phyloP scores from a whole-genome alignment of 108 stramenopile genomes.

The Stephanodiscus minutulus region DNA sequence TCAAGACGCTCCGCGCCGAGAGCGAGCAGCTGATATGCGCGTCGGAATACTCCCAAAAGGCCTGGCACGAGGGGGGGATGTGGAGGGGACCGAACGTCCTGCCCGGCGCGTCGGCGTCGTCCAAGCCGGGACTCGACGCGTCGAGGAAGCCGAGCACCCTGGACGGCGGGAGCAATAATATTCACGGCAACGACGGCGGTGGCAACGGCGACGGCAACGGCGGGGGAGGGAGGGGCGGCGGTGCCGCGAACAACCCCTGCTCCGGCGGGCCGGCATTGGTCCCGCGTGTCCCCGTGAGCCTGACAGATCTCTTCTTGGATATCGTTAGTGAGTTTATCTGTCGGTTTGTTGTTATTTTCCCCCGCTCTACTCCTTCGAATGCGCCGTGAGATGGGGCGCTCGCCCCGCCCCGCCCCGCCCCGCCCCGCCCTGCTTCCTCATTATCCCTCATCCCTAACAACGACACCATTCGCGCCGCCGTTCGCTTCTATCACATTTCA shows the following conservation, averaged over 20 bases:
- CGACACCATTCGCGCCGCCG: background rate
- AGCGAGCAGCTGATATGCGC: conserved; percentile 47
- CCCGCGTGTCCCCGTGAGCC: conserved; percentile 57
- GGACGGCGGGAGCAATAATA: conserved; percentile 8
- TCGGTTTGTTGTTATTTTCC: too few relatives aligned
- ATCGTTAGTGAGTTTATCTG: conserved; percentile 61
- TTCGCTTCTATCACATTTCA: background rate
- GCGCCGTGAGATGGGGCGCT: too few relatives aligned
- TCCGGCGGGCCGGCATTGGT: background rate
- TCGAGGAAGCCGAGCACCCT: background rate
- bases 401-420: too few relatives aligned
- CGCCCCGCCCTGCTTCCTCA: background rate
- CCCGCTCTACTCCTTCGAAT: too few relatives aligned
- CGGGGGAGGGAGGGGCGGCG: too few relatives aligned
- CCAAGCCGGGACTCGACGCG: too few relatives aligned
- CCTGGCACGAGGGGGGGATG: conserved; percentile 83
- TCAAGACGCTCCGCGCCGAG: conserved; percentile 49
- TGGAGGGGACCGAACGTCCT: conserved; percentile 74
- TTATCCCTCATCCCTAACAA: background rate
- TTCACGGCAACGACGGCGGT: conserved; percentile 14
- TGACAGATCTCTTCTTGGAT: conserved; percentile 78
- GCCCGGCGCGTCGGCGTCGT: conserved; percentile 43
- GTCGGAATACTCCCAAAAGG: conserved; percentile 59
- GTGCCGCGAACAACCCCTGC: too few relatives aligned
- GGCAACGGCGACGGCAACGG: background rate